Percentiles rank a stretch among this genome's conserved stretches.
These are phyloP conservation scores for Skeletonema costatum DNA, from an alignment of 108 stramenopile species.

Conservation along the genomic window DNA sequence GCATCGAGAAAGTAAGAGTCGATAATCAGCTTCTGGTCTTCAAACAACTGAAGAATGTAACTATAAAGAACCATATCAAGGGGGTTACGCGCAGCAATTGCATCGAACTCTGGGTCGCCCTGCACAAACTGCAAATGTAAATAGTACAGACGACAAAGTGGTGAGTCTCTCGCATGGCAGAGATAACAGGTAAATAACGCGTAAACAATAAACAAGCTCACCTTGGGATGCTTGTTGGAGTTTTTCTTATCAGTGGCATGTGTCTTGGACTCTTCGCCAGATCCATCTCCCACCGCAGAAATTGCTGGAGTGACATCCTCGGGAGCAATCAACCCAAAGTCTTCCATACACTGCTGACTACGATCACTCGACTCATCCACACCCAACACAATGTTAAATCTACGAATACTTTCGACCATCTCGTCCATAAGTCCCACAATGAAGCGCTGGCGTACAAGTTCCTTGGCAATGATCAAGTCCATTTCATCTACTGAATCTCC, in stretches of 20 bases:
- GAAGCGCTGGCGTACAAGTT: conserved; percentile 43
- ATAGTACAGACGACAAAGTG: background rate
- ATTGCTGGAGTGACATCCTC: conserved; percentile 3
- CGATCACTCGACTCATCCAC: conserved; percentile 17
- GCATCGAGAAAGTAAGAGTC: conserved; percentile 20
- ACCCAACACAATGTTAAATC: conserved; percentile 42
- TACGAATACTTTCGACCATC: conserved; percentile 37
- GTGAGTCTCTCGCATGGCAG: background rate
- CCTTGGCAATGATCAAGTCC: conserved; percentile 47
- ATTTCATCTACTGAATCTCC: conserved; percentile 13
- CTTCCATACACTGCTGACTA: conserved; percentile 28
- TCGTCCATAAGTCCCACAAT: conserved; percentile 51
- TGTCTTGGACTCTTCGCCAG: conserved; percentile 8
- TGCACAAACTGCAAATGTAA: conserved; percentile 20
- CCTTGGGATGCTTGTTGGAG: conserved; percentile 49
- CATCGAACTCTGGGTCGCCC: conserved; percentile 35
- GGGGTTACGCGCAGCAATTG: conserved; percentile 27
- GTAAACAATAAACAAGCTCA: conserved; percentile 7
- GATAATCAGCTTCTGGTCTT: conserved; percentile 42
- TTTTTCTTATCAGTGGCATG: conserved; percentile 36
- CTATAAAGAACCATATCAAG: conserved; percentile 47
- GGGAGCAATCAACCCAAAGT: conserved; percentile 20
- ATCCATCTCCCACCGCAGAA: background rate
- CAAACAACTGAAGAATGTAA: conserved; percentile 31
- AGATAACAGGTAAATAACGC: background rate